A percentile compares a stretch with the other conserved stretches of the same genome.
Conservation (phyloP, 345 rosid species). For the Dipteronia dyeriana region DNA sequence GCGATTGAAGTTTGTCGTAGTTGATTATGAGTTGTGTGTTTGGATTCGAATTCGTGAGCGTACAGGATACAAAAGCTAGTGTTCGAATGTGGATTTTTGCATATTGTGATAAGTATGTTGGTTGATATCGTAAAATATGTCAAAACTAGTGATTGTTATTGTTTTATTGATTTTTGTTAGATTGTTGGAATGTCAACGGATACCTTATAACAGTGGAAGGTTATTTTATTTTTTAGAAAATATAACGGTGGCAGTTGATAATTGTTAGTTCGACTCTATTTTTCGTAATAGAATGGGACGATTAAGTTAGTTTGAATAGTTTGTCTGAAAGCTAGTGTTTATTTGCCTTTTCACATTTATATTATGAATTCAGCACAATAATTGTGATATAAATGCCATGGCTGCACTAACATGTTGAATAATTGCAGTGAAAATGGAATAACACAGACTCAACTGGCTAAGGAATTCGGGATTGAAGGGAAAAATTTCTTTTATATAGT, state of each 20-base stretch:
- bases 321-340: neutral
- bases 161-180: neutral
- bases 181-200: neutral
- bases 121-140: neutral
- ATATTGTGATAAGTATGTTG: neutral
- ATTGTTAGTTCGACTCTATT: neutral
- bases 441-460: slow-evolving; percentile 73
- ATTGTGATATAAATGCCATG: neutral
- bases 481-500: slow-evolving; percentile 67
- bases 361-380: neutral
- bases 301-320: neutral
- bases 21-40: neutral
- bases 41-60: neutral
- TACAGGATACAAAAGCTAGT: neutral
- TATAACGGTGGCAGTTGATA: no score
- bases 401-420: slow-evolving; percentile 2
- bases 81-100: neutral
- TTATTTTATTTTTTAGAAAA: no score
- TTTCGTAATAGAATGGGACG: neutral
- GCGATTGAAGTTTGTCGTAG: neutral
- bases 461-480: slow-evolving; percentile 75
- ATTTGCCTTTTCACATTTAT: neutral
- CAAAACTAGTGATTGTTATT: neutral
- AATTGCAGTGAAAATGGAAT: slow-evolving; percentile 67
- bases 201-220: neutral